A percentile compares a stretch with the other conserved stretches of the same genome.
Evolutionary conservation across 2,329 filamentous ascomycete genomes (phyloP).

Genomic region (Cercospora sp.): DNA sequence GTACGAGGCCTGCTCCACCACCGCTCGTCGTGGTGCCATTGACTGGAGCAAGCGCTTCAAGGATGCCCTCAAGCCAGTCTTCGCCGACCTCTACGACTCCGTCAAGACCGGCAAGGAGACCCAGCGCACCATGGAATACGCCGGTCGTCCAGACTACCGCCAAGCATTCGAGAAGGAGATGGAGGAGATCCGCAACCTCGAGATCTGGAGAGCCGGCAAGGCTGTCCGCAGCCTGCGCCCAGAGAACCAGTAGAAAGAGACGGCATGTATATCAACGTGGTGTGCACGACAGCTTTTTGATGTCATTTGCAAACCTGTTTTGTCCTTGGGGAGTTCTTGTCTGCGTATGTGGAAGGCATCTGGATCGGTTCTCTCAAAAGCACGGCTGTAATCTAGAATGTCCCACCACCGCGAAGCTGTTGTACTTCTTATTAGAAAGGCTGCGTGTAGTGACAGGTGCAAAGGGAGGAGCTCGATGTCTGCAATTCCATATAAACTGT

Average conservation of each 20-base stretch:
- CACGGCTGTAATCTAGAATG: slow-evolving; percentile 9
- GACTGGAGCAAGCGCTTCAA: slow-evolving; percentile 99
- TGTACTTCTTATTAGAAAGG: slow-evolving; percentile 2
- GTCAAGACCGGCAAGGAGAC: slow-evolving; percentile 93
- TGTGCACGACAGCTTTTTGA: background rate
- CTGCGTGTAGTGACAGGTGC: background rate
- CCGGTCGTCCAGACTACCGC: slow-evolving; percentile 92
- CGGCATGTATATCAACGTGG: background rate
- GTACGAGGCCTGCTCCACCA: slow-evolving; percentile 99
- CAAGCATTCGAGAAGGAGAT: slow-evolving; percentile 98
- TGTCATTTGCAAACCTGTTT: background rate
- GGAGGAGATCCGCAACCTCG: slow-evolving; percentile 94
- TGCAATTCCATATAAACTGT: background rate
- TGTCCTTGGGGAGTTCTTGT: slow-evolving; percentile 3
- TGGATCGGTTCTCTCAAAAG: slow-evolving; percentile 1
- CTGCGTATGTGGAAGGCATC: slow-evolving; percentile 3
- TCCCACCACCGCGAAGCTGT: background rate
- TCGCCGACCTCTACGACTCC: slow-evolving; percentile 93
- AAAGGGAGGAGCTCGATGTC: background rate
- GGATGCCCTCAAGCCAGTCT: slow-evolving; percentile 96
- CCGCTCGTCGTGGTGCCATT: slow-evolving; percentile 95
- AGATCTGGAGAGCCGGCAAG: slow-evolving; percentile 99
- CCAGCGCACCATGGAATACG: slow-evolving; percentile 94
- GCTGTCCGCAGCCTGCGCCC: slow-evolving; percentile 67
- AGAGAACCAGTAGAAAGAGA: slow-evolving; percentile 38